Percentiles rank a stretch among this genome's conserved stretches.
Conservation (phyloP, 257 asterid species). For the Solanum boliviense region DNA sequence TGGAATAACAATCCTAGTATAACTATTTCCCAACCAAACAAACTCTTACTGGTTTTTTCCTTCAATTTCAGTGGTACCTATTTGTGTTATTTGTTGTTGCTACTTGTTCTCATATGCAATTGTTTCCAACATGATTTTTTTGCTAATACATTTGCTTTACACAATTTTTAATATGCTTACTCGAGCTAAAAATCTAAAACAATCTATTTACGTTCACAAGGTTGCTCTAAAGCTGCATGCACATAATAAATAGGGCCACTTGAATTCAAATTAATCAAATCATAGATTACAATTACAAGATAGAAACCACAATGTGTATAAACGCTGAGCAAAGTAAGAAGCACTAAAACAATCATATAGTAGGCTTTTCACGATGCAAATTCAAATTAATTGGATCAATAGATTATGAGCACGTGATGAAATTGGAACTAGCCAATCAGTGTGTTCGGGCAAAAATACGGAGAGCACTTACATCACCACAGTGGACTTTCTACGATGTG, state of each 20-base stretch:
- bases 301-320: no score
- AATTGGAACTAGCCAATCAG: background rate
- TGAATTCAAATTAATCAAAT: no score
- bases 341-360: background rate
- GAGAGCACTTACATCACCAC: background rate
- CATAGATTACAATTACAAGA: no score
- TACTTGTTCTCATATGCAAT: background rate
- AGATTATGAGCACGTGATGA: background rate
- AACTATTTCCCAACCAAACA: background rate
- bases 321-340: background rate
- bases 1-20: no score
- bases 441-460: background rate
- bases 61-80: background rate
- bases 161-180: background rate
- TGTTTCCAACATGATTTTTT: background rate
- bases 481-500: no score
- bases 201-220: background rate
- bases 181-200: background rate
- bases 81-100: background rate
- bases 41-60: background rate
- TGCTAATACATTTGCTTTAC: background rate
- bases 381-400: background rate
- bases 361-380: background rate
- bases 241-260: background rate
- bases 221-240: background rate